Evolutionary conservation across 1,284 basidiomycete species (phyloP).

Genomic region (Xerocomus cyaneibrunnescens): DNA sequence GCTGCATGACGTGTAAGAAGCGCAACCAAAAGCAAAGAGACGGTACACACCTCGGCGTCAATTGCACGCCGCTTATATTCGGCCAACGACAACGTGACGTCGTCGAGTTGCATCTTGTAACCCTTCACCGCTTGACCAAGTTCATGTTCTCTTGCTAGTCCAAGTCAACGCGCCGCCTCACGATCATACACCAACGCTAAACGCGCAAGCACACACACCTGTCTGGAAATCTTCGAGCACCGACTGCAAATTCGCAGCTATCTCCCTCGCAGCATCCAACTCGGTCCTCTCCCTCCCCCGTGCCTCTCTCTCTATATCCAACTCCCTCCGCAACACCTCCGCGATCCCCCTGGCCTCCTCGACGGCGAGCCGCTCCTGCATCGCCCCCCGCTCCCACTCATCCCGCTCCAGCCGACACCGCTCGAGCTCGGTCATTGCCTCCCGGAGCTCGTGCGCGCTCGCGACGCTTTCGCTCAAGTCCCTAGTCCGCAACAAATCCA

Average conservation of each 20-base stretch:
- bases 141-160: conserved; percentile 65
- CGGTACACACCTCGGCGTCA: conserved; percentile 72
- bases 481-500: conserved; percentile 63
- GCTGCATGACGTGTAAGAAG: conserved; percentile 36
- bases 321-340: conserved; percentile 61
- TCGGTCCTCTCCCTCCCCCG: conserved; percentile 54
- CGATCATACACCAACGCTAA: neutral
- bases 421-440: conserved; percentile 81
- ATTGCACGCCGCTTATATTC: conserved; percentile 86
- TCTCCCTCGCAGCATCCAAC: conserved; percentile 71
- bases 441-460: conserved; percentile 80
- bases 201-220: conserved; percentile 49
- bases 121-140: conserved; percentile 78
- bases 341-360: conserved; percentile 65
- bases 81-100: conserved; percentile 71
- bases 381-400: conserved; percentile 81
- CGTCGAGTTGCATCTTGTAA: conserved; percentile 71
- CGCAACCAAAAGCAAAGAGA: neutral
- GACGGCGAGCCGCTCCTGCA: conserved; percentile 69
- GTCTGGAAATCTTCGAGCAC: conserved; percentile 95
- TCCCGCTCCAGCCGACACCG: conserved; percentile 81
- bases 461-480: conserved; percentile 68
- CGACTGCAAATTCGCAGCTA: conserved; percentile 82
- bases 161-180: conserved; percentile 15
- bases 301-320: conserved; percentile 63